Evolutionary conservation across 2,329 filamentous ascomycete genomes (phyloP).

Genomic region (Amesomyces nigricolor): DNA sequence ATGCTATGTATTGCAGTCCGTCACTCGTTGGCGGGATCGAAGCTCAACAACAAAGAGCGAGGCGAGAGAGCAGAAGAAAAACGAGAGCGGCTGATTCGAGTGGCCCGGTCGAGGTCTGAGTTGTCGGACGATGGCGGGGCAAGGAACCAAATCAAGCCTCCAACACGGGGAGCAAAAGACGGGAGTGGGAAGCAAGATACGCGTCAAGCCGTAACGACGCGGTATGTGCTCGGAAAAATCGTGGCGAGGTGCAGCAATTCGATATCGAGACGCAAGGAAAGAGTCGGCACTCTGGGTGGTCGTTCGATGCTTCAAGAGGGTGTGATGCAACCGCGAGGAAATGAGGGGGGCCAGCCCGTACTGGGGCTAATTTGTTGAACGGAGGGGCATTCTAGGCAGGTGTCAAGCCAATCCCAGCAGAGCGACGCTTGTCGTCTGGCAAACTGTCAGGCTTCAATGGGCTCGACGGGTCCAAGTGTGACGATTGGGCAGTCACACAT

Average conservation of each 20-base stretch:
- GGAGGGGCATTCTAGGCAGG: slow-evolving; percentile 1
- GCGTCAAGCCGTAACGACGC: neutral
- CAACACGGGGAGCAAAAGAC: slow-evolving; percentile 1
- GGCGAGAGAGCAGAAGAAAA: neutral
- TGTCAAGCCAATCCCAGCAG: slow-evolving; percentile 4
- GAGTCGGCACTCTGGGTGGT: neutral
- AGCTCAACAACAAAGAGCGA: slow-evolving; percentile 8
- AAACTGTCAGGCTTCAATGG: slow-evolving; percentile 16
- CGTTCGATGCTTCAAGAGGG: slow-evolving; percentile 2
- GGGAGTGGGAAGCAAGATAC: neutral
- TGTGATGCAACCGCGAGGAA: neutral
- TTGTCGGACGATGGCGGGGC: slow-evolving; percentile 14
- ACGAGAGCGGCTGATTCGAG: neutral
- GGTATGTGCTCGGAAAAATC: neutral
- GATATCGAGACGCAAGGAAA: neutral
- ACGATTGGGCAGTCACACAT: slow-evolving; percentile 27
- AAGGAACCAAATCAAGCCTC: slow-evolving; percentile 3
- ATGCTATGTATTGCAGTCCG: slow-evolving; percentile 41
- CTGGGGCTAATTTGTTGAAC: slow-evolving; percentile 13
- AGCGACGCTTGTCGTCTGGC: neutral
- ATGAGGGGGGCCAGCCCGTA: slow-evolving; percentile 13
- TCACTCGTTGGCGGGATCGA: slow-evolving; percentile 4
- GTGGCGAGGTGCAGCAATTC: neutral
- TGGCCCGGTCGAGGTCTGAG: neutral
- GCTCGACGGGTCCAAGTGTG: slow-evolving; percentile 13